A percentile compares a stretch with the other conserved stretches of the same genome.
phyloP scores from a whole-genome alignment of 75 land plant species.

The Selaginella tamariscina region DNA sequence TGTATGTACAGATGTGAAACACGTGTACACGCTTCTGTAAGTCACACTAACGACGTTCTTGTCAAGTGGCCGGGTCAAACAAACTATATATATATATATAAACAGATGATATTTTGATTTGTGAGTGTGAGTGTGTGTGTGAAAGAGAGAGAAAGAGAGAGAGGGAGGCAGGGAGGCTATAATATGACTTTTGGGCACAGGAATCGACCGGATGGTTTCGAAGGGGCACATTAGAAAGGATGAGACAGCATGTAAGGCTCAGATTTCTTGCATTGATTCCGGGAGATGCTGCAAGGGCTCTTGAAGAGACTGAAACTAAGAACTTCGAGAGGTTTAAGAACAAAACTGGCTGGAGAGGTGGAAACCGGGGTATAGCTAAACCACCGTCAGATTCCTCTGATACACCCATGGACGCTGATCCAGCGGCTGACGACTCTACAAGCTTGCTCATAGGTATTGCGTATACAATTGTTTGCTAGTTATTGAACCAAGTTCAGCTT shows the following conservation, averaged over 20 bases:
- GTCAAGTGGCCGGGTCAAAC: no score
- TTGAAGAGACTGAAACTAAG: constrained; percentile 26
- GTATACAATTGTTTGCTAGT: no score
- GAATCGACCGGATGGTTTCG: constrained; percentile 63
- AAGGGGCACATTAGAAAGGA: constrained; percentile 23
- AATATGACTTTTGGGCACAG: constrained; percentile 21
- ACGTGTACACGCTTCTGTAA: no score
- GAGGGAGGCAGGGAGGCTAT: background rate
- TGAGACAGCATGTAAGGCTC: constrained; percentile 33
- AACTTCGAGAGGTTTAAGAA: constrained; percentile 25
- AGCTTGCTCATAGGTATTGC: no score
- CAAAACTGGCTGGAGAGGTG: constrained; percentile 16
- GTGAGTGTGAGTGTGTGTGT: background rate
- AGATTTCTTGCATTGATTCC: constrained; percentile 48
- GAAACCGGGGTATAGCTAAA: background rate
- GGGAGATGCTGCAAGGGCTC: constrained; percentile 27
- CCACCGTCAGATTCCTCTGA: no score
- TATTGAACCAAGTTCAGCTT: no score
- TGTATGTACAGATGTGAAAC: no score
- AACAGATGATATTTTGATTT: background rate
- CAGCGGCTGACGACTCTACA: no score
- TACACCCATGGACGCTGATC: no score
- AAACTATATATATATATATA: constrained; percentile 1
- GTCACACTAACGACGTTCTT: no score
- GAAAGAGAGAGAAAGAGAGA: no score